phyloP scores from a whole-genome alignment of 169 alveolate species.

The Plasmodium sp. region DNA sequence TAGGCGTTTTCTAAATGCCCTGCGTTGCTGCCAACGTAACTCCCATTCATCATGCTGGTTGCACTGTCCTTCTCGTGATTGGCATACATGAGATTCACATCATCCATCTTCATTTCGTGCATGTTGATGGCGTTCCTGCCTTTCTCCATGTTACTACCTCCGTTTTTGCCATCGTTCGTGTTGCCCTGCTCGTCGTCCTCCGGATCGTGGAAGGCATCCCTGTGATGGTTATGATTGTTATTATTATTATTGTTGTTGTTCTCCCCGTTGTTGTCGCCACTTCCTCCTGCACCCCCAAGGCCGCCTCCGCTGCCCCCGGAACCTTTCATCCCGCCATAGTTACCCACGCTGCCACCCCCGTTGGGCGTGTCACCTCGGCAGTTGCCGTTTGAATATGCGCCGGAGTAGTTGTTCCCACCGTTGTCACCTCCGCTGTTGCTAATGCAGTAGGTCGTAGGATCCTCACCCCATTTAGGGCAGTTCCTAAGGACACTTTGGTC shows the following conservation, averaged over 20 bases:
- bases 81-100: not conserved
- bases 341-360: not conserved
- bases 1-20: slow-evolving; percentile 13
- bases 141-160: not conserved
- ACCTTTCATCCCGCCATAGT: not conserved
- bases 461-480: not conserved
- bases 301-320: not conserved
- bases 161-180: not conserved
- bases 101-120: slow-evolving; percentile 11
- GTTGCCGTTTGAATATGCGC: not conserved
- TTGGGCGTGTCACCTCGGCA: not conserved
- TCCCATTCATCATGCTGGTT: slow-evolving; percentile 1
- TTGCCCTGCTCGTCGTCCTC: slow-evolving; percentile 3
- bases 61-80: not conserved
- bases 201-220: not conserved
- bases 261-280: not conserved
- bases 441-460: not conserved
- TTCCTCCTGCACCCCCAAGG: slow-evolving; percentile 2
- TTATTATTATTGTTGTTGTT: slow-evolving; percentile 3
- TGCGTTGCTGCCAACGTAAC: not conserved
- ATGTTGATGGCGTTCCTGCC: not conserved
- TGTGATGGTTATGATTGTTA: not conserved
- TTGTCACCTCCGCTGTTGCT: not conserved
- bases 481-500: not conserved
- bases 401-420: not conserved